A percentile compares a stretch with the other conserved stretches of the same genome.
Evolutionary conservation across 78 protist genomes (phyloP).

Genomic region (Chrysochromulina parva): DNA sequence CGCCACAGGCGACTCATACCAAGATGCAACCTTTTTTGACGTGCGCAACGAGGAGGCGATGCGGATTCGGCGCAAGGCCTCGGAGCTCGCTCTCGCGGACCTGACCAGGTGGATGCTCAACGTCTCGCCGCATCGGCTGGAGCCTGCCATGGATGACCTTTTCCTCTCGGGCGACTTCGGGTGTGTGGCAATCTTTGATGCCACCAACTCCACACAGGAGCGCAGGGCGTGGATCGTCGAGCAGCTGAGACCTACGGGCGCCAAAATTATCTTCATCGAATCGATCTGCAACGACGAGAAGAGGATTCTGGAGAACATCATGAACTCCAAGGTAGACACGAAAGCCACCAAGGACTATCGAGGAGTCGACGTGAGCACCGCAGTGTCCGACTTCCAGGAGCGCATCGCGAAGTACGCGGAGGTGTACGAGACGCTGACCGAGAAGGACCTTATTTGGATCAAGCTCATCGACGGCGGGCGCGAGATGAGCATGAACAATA

Average conservation of each 20-base stretch:
- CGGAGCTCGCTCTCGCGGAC: neutral
- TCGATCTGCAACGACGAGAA: conserved; percentile 24
- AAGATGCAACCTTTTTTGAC: neutral
- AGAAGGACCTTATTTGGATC: neutral
- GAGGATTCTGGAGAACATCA: neutral
- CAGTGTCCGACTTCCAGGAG: neutral
- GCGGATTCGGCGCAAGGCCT: neutral
- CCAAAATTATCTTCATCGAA: conserved; percentile 48
- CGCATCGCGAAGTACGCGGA: neutral
- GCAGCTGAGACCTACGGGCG: neutral
- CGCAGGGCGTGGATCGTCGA: conserved; percentile 6
- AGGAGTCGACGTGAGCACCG: neutral
- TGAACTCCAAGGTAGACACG: neutral
- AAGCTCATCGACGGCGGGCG: neutral
- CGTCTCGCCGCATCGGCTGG: neutral
- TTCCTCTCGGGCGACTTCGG: neutral
- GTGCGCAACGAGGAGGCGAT: neutral
- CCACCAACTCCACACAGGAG: conserved; percentile 37
- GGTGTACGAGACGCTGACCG: neutral
- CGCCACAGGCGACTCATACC: neutral
- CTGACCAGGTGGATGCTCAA: neutral
- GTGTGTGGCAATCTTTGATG: conserved; percentile 43
- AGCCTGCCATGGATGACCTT: neutral
- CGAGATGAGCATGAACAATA: neutral
- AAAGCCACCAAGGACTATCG: conserved; percentile 6